Evolutionary conservation across 306 rosid species (phyloP).

Genomic region (Carpinus fangiana): DNA sequence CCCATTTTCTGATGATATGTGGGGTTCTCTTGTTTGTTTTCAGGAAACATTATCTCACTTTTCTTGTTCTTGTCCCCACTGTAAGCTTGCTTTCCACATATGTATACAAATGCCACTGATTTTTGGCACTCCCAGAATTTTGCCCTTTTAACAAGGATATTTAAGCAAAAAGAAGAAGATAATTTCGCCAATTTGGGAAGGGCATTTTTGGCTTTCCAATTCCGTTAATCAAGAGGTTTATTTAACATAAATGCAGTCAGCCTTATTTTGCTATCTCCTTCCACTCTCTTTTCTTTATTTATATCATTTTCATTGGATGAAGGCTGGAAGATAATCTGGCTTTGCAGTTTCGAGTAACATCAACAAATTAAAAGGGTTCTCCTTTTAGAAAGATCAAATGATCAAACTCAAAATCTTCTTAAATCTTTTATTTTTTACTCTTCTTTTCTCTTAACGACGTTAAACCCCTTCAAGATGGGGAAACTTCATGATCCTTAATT

Average conservation of each 20-base stretch:
- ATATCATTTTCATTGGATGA: too few relatives aligned
- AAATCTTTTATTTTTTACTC: background rate
- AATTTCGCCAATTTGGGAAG: background rate
- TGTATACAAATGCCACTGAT: background rate
- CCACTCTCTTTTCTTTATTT: background rate
- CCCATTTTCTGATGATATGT: background rate
- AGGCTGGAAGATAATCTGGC: too few relatives aligned
- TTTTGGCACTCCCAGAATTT: background rate
- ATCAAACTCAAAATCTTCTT: background rate
- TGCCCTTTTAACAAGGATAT: background rate
- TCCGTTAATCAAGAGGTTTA: background rate
- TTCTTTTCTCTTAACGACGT: too few relatives aligned
- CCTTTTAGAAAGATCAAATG: background rate
- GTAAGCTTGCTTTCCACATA: constrained; percentile 46
- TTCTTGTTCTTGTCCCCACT: constrained; percentile 73
- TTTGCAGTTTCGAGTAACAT: too few relatives aligned
- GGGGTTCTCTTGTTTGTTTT: constrained; percentile 20
- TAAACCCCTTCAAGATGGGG: too few relatives aligned
- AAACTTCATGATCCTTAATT: too few relatives aligned
- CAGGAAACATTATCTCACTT: constrained; percentile 83
- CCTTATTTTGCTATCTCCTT: background rate
- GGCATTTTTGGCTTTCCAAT: background rate
- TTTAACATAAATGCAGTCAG: background rate
- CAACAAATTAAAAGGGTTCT: background rate
- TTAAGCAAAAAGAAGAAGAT: background rate